Percentiles rank a stretch among this genome's conserved stretches.
Conservation (phyloP, 805 yeast genomes). For the Wickerhamiella occidentalis region DNA sequence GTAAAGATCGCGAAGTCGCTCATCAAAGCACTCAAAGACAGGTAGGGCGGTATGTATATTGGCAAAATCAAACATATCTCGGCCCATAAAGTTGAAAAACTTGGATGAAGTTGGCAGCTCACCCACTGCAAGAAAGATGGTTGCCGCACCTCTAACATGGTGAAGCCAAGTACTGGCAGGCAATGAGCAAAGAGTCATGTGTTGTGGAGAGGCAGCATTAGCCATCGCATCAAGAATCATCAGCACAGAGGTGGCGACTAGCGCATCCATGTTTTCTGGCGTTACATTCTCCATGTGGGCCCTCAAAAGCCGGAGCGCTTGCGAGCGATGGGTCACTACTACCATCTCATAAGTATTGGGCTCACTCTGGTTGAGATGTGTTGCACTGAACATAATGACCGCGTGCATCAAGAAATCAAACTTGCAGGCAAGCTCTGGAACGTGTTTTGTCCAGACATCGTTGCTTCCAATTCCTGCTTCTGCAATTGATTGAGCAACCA, state of each 20-base stretch:
- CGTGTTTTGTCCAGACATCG: conserved; percentile 76
- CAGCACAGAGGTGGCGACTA: conserved; percentile 83
- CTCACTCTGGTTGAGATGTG: conserved; percentile 73
- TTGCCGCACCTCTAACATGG: conserved; percentile 95
- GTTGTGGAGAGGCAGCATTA: conserved; percentile 57
- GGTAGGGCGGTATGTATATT: conserved; percentile 33
- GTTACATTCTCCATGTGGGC: conserved; percentile 79
- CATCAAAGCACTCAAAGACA: conserved; percentile 55
- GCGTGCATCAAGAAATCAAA: conserved; percentile 90
- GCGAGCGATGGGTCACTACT: conserved; percentile 77
- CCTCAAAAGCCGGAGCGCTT: conserved; percentile 65
- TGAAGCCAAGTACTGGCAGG: conserved; percentile 96
- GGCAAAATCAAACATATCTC: conserved; percentile 81
- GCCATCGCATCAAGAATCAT: conserved; percentile 89
- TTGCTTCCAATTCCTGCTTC: conserved; percentile 83
- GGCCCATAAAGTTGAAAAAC: conserved; percentile 61
- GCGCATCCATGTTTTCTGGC: conserved; percentile 69
- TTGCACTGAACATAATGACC: conserved; percentile 79
- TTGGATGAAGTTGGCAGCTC: conserved; percentile 62
- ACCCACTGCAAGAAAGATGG: conserved; percentile 93
- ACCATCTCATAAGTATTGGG: conserved; percentile 29
- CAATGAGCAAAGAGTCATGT: conserved; percentile 40
- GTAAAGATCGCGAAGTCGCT: conserved; percentile 69
- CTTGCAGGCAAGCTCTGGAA: conserved; percentile 77
- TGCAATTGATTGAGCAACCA: conserved; percentile 76